These are phyloP conservation scores for Umbelopsis sp. DNA, from an alignment of 192 early-diverging fungal species.

Conservation along the genomic window DNA sequence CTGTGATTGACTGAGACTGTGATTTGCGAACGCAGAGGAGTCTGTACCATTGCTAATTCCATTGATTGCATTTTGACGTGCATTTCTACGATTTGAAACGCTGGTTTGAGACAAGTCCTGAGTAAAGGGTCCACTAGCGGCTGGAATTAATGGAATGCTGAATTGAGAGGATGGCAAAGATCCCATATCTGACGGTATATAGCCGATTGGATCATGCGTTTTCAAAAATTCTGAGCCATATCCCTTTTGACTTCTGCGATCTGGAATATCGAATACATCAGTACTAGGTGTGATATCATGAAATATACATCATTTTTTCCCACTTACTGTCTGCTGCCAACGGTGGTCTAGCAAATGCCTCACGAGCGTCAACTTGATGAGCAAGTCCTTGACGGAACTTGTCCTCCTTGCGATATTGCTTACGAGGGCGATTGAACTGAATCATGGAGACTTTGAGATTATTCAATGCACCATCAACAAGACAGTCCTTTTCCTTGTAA, in stretches of 20 bases:
- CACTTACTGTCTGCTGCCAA: constrained; percentile 47
- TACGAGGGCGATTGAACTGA: constrained; percentile 80
- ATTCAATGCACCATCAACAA: constrained; percentile 92
- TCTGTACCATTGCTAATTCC: background rate
- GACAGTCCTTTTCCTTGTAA: constrained; percentile 85
- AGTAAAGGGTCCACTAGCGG: constrained; percentile 59
- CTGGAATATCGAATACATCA: constrained; percentile 24
- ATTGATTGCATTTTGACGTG: constrained; percentile 32
- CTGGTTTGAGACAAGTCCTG: constrained; percentile 62
- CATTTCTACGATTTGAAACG: constrained; percentile 51
- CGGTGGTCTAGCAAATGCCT: constrained; percentile 58
- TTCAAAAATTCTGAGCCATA: constrained; percentile 55
- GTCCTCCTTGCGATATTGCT: constrained; percentile 55
- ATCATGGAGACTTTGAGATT: constrained; percentile 88
- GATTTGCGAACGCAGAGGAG: constrained; percentile 37
- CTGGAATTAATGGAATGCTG: constrained; percentile 53
- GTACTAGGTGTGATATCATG: no score
- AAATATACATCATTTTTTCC: background rate
- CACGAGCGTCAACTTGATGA: constrained; percentile 59
- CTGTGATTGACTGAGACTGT: constrained; percentile 29
- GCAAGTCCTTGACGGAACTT: constrained; percentile 59
- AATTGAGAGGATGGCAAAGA: constrained; percentile 49
- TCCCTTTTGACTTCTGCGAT: constrained; percentile 45
- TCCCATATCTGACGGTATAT: constrained; percentile 49
- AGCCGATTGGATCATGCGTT: constrained; percentile 50